phyloP scores from a whole-genome alignment of 495 filamentous ascomycete genomes.

The Pseudomonodictys pantanalensis region DNA sequence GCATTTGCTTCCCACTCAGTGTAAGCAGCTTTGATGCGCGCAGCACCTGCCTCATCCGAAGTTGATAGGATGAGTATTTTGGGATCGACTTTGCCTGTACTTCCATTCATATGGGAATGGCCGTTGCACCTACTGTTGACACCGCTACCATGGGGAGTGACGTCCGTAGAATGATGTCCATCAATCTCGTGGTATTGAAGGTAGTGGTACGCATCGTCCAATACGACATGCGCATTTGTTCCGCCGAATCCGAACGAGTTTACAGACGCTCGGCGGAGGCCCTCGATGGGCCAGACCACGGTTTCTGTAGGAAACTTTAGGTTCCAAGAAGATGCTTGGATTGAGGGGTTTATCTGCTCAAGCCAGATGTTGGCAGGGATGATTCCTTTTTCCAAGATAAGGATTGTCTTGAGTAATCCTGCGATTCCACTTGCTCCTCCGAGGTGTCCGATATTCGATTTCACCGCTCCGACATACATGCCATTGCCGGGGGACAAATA shows the following conservation, averaged over 20 bases:
- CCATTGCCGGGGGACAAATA: conserved; percentile 42
- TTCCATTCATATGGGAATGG: not conserved
- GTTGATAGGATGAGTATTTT: too few species aligned
- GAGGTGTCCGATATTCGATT: conserved; percentile 40
- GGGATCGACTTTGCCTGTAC: too few species aligned
- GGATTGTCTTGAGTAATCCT: conserved; percentile 43
- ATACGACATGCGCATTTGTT: conserved; percentile 24
- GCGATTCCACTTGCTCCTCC: conserved; percentile 43
- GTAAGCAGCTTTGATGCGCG: too few species aligned
- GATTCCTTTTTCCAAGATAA: conserved; percentile 42
- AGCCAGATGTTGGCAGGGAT: conserved; percentile 40
- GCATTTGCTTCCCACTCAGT: too few species aligned
- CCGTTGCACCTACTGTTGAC: too few species aligned
- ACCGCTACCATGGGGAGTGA: not conserved
- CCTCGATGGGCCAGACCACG: conserved; percentile 34
- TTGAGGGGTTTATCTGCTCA: conserved; percentile 44
- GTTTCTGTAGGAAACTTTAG: too few species aligned
- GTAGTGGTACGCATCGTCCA: conserved; percentile 30
- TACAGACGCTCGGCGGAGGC: conserved; percentile 34
- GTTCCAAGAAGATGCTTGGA: too few species aligned
- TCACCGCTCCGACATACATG: conserved; percentile 28
- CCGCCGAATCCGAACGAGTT: conserved; percentile 35
- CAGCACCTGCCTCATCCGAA: too few species aligned
- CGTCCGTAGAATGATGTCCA: conserved; percentile 10
- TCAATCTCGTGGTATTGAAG: not conserved